A percentile compares a stretch with the other conserved stretches of the same genome.
Evolutionary conservation across 2,329 filamentous ascomycete species (phyloP).

Genomic region (Fusarium sp.): DNA sequence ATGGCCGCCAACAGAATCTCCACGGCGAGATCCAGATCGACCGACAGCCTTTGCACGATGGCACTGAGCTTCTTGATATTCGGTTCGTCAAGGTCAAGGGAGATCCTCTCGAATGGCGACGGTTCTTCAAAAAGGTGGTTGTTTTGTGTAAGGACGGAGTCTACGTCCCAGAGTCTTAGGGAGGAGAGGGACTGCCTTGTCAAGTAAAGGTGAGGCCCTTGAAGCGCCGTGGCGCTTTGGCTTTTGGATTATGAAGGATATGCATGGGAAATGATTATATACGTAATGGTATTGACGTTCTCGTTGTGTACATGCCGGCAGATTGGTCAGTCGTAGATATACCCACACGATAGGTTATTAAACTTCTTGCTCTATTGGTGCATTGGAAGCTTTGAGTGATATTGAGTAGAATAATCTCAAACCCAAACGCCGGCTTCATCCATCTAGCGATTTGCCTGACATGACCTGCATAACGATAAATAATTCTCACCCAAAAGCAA

Average conservation of each 20-base stretch:
- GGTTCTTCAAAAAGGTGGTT: slow-evolving; percentile 97
- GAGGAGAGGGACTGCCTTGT: slow-evolving; percentile 37
- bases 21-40: slow-evolving; percentile 83
- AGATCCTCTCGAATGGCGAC: slow-evolving; percentile 94
- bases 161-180: slow-evolving; percentile 62
- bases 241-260: slow-evolving; percentile 10
- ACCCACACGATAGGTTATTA: background rate
- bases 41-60: slow-evolving; percentile 67
- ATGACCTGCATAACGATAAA: background rate
- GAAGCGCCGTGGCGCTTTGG: background rate
- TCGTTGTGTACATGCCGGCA: background rate
- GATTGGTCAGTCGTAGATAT: background rate
- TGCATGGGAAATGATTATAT: slow-evolving; percentile 6
- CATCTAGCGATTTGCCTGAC: background rate
- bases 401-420: background rate
- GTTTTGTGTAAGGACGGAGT: slow-evolving; percentile 88
- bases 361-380: background rate
- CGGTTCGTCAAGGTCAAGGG: slow-evolving; percentile 95
- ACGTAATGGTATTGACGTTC: slow-evolving; percentile 1
- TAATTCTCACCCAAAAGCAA: slow-evolving; percentile 1
- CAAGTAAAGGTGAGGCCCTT: slow-evolving; percentile 5
- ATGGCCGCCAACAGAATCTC: slow-evolving; percentile 77
- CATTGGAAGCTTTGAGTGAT: background rate
- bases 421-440: background rate
- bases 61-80: slow-evolving; percentile 79